Evolutionary conservation across 345 rosid species (phyloP), one percentile per base, ranked within the genome.

Genomic region (Syzygium aromaticum): DNA sequence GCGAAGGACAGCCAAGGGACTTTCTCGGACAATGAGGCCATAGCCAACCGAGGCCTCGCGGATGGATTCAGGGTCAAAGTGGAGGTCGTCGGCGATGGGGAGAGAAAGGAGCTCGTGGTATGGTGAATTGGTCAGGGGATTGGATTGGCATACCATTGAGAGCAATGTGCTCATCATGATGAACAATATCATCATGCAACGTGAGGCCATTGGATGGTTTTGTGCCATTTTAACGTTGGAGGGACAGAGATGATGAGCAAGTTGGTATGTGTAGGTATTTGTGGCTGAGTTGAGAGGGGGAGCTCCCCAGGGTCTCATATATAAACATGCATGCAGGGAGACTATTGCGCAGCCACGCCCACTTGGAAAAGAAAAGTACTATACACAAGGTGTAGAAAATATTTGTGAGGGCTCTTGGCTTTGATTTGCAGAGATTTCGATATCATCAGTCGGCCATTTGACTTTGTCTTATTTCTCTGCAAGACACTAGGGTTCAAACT

Each of bases 1-100:
- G 56, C 67, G 84, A 30, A 93, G 91, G 30, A 91, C 93, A 1
- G 93, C 94, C 0, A 87, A 85, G 1, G 95, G 93, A 21, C 56
- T 49, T 86, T 87, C 59, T 21, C 64, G 87, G 43, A 91, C 87
- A 10, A 93, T 88, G 89, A 86, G 85, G 7, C 95, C 95, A 28
- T 83, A 91, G 88, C 91, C 94, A 15, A 78, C 52, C 1, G 94
- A 91, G 84, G 89, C 94, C 6, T 85, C 30, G 51, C 86, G n/a
- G 22, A 91, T 88, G 86, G 90, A 73, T 11, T 84, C 88, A 11
- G 87, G 87, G 63, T 92, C 92, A 19, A 59, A 7, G 3, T 46
- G 91, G 28, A 93, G 89, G 86, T 54, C 77, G 27, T 12, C 38
- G 3, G 57, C 51, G 30, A 87, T 54, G 64, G n/a, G 46, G 11